Percentiles rank a stretch among this genome's conserved stretches.
phyloP scores from a whole-genome alignment of 208 protist genomes.

The Acanthamoeba healyi region DNA sequence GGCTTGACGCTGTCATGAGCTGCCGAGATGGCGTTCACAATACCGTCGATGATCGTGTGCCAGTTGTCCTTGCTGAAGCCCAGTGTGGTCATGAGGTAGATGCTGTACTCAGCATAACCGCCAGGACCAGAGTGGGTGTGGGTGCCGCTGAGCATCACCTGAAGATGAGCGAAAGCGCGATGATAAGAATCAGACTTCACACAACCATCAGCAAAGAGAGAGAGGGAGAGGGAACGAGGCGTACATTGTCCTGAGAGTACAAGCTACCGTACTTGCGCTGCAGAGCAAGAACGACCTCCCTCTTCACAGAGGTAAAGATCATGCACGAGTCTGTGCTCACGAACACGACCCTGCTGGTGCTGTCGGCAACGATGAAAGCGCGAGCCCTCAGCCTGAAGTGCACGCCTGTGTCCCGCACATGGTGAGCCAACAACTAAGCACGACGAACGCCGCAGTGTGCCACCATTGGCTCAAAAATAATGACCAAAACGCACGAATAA shows the following conservation, averaged over 20 bases:
- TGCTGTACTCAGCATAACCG: constrained; percentile 57
- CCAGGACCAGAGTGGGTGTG: constrained; percentile 87
- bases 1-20: constrained; percentile 80
- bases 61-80: constrained; percentile 86
- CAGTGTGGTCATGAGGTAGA: constrained; percentile 79
- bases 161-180: background rate
- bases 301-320: constrained; percentile 83
- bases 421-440: too few species aligned
- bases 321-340: constrained; percentile 85
- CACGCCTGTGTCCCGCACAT: constrained; percentile 62
- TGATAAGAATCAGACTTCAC: background rate
- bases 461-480: background rate
- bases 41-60: constrained; percentile 83
- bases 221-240: background rate
- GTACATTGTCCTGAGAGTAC: constrained; percentile 82
- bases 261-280: constrained; percentile 73
- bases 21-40: constrained; percentile 78
- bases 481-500: background rate
- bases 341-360: constrained; percentile 79
- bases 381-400: constrained; percentile 81
- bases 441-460: too few species aligned
- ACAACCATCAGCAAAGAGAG: background rate
- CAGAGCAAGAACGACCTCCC: constrained; percentile 78
- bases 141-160: constrained; percentile 77
- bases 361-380: constrained; percentile 82